These are phyloP conservation scores for Zelonia costaricensis DNA, from an alignment of 208 protist species.

Conservation along the genomic window DNA sequence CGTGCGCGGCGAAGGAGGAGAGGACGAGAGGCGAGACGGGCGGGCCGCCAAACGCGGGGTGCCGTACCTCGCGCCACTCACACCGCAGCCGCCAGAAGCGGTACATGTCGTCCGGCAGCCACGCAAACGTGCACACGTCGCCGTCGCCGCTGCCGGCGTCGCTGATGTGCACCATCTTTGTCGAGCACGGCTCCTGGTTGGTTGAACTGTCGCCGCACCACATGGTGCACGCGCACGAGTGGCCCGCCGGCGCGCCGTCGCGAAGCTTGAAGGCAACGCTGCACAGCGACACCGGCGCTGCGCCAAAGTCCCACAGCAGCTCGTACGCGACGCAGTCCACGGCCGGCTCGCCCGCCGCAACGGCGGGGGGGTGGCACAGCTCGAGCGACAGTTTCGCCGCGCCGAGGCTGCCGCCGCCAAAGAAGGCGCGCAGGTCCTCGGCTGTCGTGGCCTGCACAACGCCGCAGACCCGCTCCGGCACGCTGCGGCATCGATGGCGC, in stretches of 20 bases:
- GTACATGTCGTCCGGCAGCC: conserved; percentile 25
- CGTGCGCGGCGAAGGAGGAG: conserved; percentile 10
- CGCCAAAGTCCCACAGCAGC: conserved; percentile 31
- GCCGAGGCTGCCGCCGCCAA: background rate
- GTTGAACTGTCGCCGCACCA: conserved; percentile 5
- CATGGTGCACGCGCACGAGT: conserved; percentile 18
- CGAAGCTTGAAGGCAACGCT: conserved; percentile 12
- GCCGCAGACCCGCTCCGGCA: conserved; percentile 17
- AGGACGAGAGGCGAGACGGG: conserved; percentile 1
- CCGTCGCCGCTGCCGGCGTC: background rate
- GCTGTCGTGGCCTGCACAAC: background rate
- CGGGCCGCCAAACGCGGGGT: too few relatives aligned
- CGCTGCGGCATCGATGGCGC: background rate
- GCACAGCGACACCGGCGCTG: conserved; percentile 13
- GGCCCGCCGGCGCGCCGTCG: background rate
- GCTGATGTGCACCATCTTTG: background rate
- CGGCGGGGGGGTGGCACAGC: background rate
- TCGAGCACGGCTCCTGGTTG: conserved; percentile 2
- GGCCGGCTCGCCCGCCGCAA: too few relatives aligned
- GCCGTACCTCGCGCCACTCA: background rate
- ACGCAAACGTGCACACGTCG: conserved; percentile 7
- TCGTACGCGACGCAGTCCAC: conserved; percentile 9
- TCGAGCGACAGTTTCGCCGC: conserved; percentile 2
- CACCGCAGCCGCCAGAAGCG: conserved; percentile 27
- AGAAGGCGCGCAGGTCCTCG: conserved; percentile 14